These are phyloP conservation scores for Pseudogymnoascus sp. DNA, from an alignment of 2,329 filamentous ascomycete species.

Conservation along the genomic window DNA sequence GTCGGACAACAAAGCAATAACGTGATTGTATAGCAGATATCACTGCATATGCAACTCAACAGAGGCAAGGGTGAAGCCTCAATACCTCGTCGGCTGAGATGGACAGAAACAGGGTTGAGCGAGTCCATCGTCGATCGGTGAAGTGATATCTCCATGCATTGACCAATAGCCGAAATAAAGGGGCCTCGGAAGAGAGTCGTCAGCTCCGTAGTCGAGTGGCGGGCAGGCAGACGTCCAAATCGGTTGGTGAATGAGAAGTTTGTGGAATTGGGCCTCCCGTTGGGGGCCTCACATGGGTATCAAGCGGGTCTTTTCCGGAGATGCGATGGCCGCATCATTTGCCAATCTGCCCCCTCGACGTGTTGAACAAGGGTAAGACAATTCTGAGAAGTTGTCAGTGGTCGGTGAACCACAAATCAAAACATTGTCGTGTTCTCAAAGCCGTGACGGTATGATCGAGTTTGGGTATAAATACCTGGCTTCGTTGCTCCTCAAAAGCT, in stretches of 20 bases:
- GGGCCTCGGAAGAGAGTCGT: background rate
- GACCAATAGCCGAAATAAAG: slow-evolving; percentile 1
- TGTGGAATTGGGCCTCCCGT: slow-evolving; percentile 3
- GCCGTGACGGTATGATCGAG: background rate
- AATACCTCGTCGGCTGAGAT: background rate
- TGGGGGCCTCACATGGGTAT: slow-evolving; percentile 1
- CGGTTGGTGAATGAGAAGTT: background rate
- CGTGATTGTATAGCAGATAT: slow-evolving; percentile 6
- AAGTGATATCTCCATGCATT: slow-evolving; percentile 6
- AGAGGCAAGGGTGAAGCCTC: background rate
- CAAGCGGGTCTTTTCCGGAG: slow-evolving; percentile 2
- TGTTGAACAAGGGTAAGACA: slow-evolving; percentile 6
- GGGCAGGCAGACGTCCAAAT: background rate
- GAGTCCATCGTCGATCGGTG: background rate
- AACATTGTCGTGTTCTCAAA: slow-evolving; percentile 2
- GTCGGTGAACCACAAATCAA: background rate
- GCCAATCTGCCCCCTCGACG: background rate
- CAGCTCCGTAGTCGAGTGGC: background rate
- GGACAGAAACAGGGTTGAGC: background rate
- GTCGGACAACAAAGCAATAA: slow-evolving; percentile 9
- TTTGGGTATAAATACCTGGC: slow-evolving; percentile 7
- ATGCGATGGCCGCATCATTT: background rate
- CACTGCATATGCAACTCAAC: slow-evolving; percentile 1
- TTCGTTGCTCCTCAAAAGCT: background rate
- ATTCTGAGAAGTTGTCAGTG: slow-evolving; percentile 3